Percentiles rank a stretch among this genome's conserved stretches.
phyloP scores from a whole-genome alignment of 2,329 filamentous ascomycete species.

The Pyrenophora tritici-repentis region DNA sequence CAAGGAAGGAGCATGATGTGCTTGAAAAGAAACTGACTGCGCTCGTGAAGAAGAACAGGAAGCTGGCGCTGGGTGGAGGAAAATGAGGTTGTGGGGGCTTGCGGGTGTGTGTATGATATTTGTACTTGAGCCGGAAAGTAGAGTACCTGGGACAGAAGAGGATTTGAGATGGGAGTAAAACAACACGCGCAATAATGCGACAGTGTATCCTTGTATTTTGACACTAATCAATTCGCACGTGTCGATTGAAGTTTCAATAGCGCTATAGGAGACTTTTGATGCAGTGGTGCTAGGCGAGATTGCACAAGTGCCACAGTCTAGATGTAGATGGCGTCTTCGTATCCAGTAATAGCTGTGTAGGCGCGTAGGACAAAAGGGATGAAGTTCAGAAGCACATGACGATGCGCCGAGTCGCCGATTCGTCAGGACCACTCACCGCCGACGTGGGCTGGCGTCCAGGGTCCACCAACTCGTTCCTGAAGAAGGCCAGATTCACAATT shows the following conservation, averaged over 20 bases:
- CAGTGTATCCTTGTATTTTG: no score
- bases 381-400: constrained; percentile 22
- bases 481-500: constrained; percentile 34
- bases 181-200: no score
- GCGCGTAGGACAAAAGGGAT: constrained; percentile 19
- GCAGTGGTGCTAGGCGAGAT: no score
- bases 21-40: constrained; percentile 44
- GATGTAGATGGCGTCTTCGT: not conserved
- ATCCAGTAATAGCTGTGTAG: constrained; percentile 6
- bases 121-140: not conserved
- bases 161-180: not conserved
- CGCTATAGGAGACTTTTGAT: no score
- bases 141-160: not conserved
- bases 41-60: constrained; percentile 47
- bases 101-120: not conserved
- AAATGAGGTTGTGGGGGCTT: not conserved
- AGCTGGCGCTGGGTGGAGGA: constrained; percentile 20
- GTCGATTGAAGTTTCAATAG: no score
- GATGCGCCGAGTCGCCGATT: constrained; percentile 18
- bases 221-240: no score
- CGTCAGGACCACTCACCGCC: constrained; percentile 32
- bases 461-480: constrained; percentile 31
- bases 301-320: no score
- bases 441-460: constrained; percentile 28
- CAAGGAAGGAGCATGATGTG: constrained; percentile 44